Evolutionary conservation across 495 filamentous ascomycete species (phyloP), one percentile per base, ranked within the genome.

Genomic region (Talaromyces proteolyticus): DNA sequence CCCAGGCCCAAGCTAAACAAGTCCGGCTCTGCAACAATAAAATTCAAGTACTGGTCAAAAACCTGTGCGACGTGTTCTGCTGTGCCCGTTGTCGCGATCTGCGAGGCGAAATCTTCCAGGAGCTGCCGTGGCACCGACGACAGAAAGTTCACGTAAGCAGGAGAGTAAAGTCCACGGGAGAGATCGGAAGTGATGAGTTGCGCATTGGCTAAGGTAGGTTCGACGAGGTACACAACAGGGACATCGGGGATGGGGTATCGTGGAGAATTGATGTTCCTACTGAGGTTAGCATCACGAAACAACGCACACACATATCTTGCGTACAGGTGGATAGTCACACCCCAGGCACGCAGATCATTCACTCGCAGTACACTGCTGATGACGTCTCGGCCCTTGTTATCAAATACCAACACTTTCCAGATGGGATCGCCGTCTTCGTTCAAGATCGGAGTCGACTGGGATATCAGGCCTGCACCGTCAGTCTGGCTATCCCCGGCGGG

Each of bases 41-140:
- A 99, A 62, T 99, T 99, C 36, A 99, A 78, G 52, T 97, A 96
- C 61, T 99, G 94, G 62, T 99, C 94, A 58, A 85, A 99, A 26
- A 99, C 83, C 58, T 96, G 91, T 14, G 90, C 81, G 46, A 99
- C 87, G 53, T 85, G 82, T 56, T 96, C 92, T 2, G 90, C 81
- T 3, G 90, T 93, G 11, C 84, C 87, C 17, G 87, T 83, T 18
- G 86, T 67, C 1, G 89, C 94, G 29, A 93, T 92, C 61, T 94
- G 82, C 16, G 85, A 78, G 6, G 91, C 94, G 62, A 97, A 97
- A 53, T 97, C 92, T 74, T 99, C 94, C 45, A 99, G 82, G 20
- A 99, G 75, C 12, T 91, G 86, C 44, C 94, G 80, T 2, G 93
- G 89, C 53, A 99, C 87, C 25, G 94, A 97, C 42, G 88, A 91